A percentile compares a stretch with the other conserved stretches of the same genome.
These are phyloP conservation scores for Aspergillus ibericus DNA, from an alignment of 2,329 filamentous ascomycete genomes.

Conservation along the genomic window DNA sequence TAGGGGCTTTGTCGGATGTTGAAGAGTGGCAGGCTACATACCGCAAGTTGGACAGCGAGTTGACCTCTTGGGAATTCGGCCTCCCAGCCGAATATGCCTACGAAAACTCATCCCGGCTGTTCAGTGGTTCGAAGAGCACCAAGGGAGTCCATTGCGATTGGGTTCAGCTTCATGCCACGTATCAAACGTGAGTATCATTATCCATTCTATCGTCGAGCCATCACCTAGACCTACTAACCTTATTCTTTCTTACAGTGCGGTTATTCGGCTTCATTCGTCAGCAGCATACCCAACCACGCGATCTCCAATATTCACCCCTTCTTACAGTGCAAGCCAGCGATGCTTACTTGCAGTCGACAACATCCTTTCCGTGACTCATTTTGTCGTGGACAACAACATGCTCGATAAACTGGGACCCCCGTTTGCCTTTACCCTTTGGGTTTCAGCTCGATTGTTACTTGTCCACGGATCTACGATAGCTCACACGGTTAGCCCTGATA, in stretches of 20 bases:
- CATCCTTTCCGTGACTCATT: conserved; percentile 74
- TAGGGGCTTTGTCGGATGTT: conserved; percentile 78
- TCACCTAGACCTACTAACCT: neutral
- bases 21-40: conserved; percentile 88
- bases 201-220: neutral
- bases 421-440: conserved; percentile 91
- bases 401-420: conserved; percentile 81
- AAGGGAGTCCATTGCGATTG: conserved; percentile 76
- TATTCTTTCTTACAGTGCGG: conserved; percentile 54
- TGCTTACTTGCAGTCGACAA: conserved; percentile 82
- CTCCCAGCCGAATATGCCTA: conserved; percentile 76
- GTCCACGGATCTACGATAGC: conserved; percentile 91
- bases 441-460: conserved; percentile 79
- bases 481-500: conserved; percentile 75
- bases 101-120: conserved; percentile 73
- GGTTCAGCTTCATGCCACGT: conserved; percentile 89
- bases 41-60: conserved; percentile 75
- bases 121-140: conserved; percentile 63
- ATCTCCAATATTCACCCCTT: conserved; percentile 85
- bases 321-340: conserved; percentile 78
- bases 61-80: conserved; percentile 80
- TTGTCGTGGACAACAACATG: conserved; percentile 72
- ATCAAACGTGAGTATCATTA: conserved; percentile 65
- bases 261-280: conserved; percentile 87
- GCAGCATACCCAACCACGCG: conserved; percentile 88